A percentile compares a stretch with the other conserved stretches of the same genome.
These are phyloP conservation scores for Xylaria sp. DNA, from an alignment of 2,329 filamentous ascomycete species.

Conservation along the genomic window DNA sequence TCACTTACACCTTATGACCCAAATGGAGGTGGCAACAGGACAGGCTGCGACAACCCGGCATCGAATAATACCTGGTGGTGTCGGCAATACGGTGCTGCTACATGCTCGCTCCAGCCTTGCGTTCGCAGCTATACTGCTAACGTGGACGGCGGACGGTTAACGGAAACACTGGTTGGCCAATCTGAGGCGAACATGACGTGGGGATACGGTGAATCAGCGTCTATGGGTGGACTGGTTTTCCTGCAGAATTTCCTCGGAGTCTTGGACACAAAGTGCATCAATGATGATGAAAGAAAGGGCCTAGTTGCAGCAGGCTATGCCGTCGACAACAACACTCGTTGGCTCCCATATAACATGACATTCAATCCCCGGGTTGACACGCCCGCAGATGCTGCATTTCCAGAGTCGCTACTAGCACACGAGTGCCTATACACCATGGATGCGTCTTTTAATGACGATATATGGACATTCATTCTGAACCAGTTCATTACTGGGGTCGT, in stretches of 20 bases:
- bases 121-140: conserved; percentile 18
- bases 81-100: conserved; percentile 18
- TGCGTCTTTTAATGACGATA: neutral
- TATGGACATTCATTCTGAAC: conserved; percentile 18
- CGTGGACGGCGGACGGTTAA: conserved; percentile 13
- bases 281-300: neutral
- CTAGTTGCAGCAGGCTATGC: conserved; percentile 15
- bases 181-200: conserved; percentile 19
- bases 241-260: conserved; percentile 6
- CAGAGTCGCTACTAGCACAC: conserved; percentile 16
- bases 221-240: neutral
- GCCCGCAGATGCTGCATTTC: conserved; percentile 4
- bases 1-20: conserved; percentile 10
- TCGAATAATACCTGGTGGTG: conserved; percentile 22
- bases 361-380: conserved; percentile 1
- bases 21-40: neutral
- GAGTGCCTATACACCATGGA: conserved; percentile 15
- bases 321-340: conserved; percentile 1
- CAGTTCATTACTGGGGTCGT: conserved; percentile 17
- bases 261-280: conserved; percentile 11
- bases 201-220: conserved; percentile 12
- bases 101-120: conserved; percentile 18
- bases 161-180: conserved; percentile 2
- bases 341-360: conserved; percentile 24
- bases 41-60: conserved; percentile 8